Percentiles rank a stretch among this genome's conserved stretches.
Evolutionary conservation across 2,329 filamentous ascomycete genomes (phyloP).

Genomic region (Penicillium vulpinum): DNA sequence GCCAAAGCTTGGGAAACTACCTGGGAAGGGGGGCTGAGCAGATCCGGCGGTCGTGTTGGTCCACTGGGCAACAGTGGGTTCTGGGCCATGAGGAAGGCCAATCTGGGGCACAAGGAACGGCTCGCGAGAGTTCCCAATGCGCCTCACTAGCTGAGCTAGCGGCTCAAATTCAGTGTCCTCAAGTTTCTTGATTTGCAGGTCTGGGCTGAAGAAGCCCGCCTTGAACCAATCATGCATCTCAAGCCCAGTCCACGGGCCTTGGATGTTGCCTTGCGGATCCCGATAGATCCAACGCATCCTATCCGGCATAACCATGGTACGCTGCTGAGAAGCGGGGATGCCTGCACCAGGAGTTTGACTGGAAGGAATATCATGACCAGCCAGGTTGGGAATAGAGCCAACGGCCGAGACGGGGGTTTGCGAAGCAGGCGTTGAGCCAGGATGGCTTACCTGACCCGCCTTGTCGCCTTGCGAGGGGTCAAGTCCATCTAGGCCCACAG

Average conservation of each 20-base stretch:
- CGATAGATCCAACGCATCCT: slow-evolving; percentile 98
- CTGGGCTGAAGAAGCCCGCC: slow-evolving; percentile 93
- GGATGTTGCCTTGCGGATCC: slow-evolving; percentile 86
- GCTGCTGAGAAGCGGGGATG: slow-evolving; percentile 67
- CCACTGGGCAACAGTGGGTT: slow-evolving; percentile 56
- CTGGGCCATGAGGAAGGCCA: slow-evolving; percentile 83
- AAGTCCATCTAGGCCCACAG: slow-evolving; percentile 55
- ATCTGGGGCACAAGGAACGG: slow-evolving; percentile 98
- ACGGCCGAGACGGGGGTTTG: slow-evolving; percentile 41
- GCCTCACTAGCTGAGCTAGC: slow-evolving; percentile 86
- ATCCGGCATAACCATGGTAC: slow-evolving; percentile 98
- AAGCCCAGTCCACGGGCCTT: slow-evolving; percentile 91
- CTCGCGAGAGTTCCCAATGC: slow-evolving; percentile 95
- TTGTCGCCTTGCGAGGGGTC: slow-evolving; percentile 34
- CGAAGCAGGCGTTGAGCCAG: slow-evolving; percentile 34
- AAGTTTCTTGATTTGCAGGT: slow-evolving; percentile 89
- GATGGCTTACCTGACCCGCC: slow-evolving; percentile 28
- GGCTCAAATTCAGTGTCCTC: slow-evolving; percentile 95
- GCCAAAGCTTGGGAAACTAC: slow-evolving; percentile 88
- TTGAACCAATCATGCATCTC: slow-evolving; percentile 99
- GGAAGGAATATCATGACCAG: slow-evolving; percentile 33
- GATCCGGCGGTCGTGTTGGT: slow-evolving; percentile 54
- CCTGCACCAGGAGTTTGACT: slow-evolving; percentile 53
- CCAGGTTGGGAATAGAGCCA: slow-evolving; percentile 33
- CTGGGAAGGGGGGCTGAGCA: slow-evolving; percentile 84